A percentile compares a stretch with the other conserved stretches of the same genome.
These are phyloP conservation scores for Pugionium dolabratum DNA, from an alignment of 345 rosid species.

Conservation along the genomic window DNA sequence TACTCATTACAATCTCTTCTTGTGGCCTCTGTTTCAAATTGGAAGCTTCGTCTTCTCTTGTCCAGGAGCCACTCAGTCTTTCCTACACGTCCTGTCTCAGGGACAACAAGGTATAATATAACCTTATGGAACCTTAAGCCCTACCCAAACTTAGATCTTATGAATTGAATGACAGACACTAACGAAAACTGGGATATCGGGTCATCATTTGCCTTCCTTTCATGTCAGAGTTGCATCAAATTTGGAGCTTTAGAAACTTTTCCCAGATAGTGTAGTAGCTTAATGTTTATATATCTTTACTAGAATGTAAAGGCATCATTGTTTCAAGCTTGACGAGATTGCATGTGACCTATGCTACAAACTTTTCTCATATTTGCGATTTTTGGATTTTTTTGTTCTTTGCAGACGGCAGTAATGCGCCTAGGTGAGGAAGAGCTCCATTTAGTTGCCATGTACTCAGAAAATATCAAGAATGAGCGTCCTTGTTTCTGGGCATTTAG, in stretches of 20 bases:
- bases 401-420: constrained; percentile 88
- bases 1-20: constrained; percentile 72
- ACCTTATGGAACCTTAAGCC: constrained; percentile 24
- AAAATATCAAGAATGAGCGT: constrained; percentile 47
- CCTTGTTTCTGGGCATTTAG: constrained; percentile 94
- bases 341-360: constrained; percentile 9
- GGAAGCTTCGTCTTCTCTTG: constrained; percentile 45
- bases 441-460: constrained; percentile 87
- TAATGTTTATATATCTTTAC: constrained; percentile 4
- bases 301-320: constrained; percentile 2
- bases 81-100: constrained; percentile 79
- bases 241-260: constrained; percentile 2
- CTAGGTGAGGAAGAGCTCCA: constrained; percentile 84
- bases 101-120: constrained; percentile 85
- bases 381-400: constrained; percentile 24
- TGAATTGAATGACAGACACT: neutral
- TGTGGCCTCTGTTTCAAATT: constrained; percentile 90
- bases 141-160: neutral
- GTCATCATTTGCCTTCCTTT: neutral
- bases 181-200: constrained; percentile 1
- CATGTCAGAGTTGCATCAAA: constrained; percentile 20
- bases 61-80: constrained; percentile 58
- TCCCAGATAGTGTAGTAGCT: constrained; percentile 1
- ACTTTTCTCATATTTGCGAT: neutral
- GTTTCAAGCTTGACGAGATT: constrained; percentile 14